Evolutionary conservation across 352 stramenopile genomes (phyloP), one percentile per base, ranked within the genome.

Genomic region (Phytophthora pisi): DNA sequence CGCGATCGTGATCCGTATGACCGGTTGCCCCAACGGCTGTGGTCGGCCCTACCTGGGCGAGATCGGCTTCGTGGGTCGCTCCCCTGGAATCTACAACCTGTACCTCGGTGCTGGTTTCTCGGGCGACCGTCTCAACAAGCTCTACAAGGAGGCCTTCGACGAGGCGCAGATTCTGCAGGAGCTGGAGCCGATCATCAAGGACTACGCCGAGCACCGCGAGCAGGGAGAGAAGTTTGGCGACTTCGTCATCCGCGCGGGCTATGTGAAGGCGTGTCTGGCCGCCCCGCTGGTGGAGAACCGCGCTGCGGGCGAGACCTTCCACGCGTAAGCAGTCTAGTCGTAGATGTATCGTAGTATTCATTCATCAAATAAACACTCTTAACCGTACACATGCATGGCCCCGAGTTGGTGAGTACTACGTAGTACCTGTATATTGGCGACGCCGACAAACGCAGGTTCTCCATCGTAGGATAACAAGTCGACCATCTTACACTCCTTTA

Each of bases 1-100:
- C 70, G 92, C 98, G 70, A 98, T 99, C 63, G 83, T 99, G 47
- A 98, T 99, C 52, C 92, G 97, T 43, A 99, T 99, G 96, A 99
- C 97, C n/a, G 97, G 97, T 45, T 99, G 97, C 76, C 93, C 97
- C 28, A 99, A 99, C 79, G 97, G 97, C 50, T 99, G 97, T 71
- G 97, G 95, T 3, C 81, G 97, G 15, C 97, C 97, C 18, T 99
- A 99, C 87, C 95, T 99, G 87, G 97, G 97, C 20, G 97, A 99
- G 81, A 91, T 99, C 51, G 97, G 93, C 53, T 98, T 99, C 67
- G 96, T 99, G 28, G 97, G 97, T 55, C 96, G 98, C 76, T 97
- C 96, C 43, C 88, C 96, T 1, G 97, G 97, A 64, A 97, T 84
- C 57, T 99, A 99, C 82, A 98, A 99, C 82, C 57, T 99, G 49